These are phyloP conservation scores for Piloderma croceum DNA, from an alignment of 768 basidiomycete genomes.

Conservation along the genomic window DNA sequence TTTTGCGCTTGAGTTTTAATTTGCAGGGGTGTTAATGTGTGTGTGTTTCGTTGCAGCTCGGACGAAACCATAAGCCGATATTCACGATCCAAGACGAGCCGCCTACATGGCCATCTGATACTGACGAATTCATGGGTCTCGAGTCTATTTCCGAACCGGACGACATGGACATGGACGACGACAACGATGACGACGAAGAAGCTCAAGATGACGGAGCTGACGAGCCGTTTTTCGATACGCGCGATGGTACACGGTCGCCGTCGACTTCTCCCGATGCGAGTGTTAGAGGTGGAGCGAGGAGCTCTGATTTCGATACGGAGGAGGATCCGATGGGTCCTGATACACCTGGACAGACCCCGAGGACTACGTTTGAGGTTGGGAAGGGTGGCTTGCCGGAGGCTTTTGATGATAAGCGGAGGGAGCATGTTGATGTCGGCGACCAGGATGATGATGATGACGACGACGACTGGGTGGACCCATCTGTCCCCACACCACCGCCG, in stretches of 20 bases:
- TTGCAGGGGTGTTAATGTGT: too few species aligned
- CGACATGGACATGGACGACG: conserved; percentile 42
- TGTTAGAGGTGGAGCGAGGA: conserved; percentile 35
- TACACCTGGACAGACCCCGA: conserved; percentile 52
- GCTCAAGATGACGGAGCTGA: conserved; percentile 39
- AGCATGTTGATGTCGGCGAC: conserved; percentile 27
- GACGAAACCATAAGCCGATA: conserved; percentile 44
- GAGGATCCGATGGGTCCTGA: conserved; percentile 68
- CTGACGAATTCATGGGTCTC: conserved; percentile 67
- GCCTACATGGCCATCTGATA: conserved; percentile 72
- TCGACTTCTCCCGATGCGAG: conserved; percentile 38
- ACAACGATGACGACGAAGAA: conserved; percentile 20
- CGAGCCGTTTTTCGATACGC: conserved; percentile 51
- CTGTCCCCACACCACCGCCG: conserved; percentile 40
- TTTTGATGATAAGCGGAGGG: too few species aligned
- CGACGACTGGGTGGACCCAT: conserved; percentile 68
- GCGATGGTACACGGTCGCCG: too few species aligned
- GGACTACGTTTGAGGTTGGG: conserved; percentile 17
- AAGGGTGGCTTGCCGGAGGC: too few species aligned
- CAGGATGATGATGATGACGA: conserved; percentile 36
- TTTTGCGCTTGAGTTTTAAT: too few species aligned
- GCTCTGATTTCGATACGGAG: conserved; percentile 61
- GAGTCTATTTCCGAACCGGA: conserved; percentile 87
- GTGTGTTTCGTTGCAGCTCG: too few species aligned
- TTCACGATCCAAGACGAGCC: conserved; percentile 85